Percentiles rank a stretch among this genome's conserved stretches.
Evolutionary conservation across 2,329 filamentous ascomycete genomes (phyloP).

Genomic region (Microdochium bolleyi): DNA sequence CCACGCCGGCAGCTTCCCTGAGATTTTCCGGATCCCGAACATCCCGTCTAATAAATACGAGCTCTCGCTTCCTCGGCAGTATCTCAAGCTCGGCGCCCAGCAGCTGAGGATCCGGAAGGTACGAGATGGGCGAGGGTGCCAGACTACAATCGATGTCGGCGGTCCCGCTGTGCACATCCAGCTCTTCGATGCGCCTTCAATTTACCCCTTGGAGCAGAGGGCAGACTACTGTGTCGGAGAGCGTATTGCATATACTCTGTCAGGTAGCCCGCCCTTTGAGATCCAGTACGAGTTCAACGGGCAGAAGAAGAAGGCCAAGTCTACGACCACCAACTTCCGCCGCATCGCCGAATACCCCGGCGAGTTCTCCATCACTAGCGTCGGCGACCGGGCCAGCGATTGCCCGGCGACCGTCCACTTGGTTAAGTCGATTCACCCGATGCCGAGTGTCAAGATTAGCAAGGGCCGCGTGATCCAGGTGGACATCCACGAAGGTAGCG

Average conservation of each 20-base stretch:
- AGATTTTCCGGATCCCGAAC: slow-evolving; percentile 73
- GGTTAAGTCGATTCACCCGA: slow-evolving; percentile 77
- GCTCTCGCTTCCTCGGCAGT: slow-evolving; percentile 75
- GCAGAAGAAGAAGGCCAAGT: slow-evolving; percentile 68
- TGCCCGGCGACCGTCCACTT: slow-evolving; percentile 77
- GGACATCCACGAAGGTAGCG: slow-evolving; percentile 94
- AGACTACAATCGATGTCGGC: slow-evolving; percentile 64
- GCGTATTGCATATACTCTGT: slow-evolving; percentile 83
- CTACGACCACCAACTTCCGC: slow-evolving; percentile 75
- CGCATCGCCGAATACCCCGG: slow-evolving; percentile 90
- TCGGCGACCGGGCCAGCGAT: slow-evolving; percentile 81
- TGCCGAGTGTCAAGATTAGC: slow-evolving; percentile 86
- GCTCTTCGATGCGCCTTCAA: slow-evolving; percentile 86
- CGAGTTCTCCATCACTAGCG: slow-evolving; percentile 75
- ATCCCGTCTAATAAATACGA: slow-evolving; percentile 69
- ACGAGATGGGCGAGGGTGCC: slow-evolving; percentile 79
- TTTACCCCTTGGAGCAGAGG: slow-evolving; percentile 77
- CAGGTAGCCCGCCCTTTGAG: slow-evolving; percentile 85
- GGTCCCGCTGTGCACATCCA: slow-evolving; percentile 79
- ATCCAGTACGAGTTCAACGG: slow-evolving; percentile 87
- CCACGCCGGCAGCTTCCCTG: slow-evolving; percentile 69
- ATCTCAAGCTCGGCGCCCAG: slow-evolving; percentile 83
- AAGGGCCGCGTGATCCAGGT: slow-evolving; percentile 73
- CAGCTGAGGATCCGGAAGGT: slow-evolving; percentile 85
- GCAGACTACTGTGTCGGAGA: slow-evolving; percentile 94